Base-by-base conservation (phyloP, 257 asterid genomes). In the Dorcoceras hygrometricum region DNA sequence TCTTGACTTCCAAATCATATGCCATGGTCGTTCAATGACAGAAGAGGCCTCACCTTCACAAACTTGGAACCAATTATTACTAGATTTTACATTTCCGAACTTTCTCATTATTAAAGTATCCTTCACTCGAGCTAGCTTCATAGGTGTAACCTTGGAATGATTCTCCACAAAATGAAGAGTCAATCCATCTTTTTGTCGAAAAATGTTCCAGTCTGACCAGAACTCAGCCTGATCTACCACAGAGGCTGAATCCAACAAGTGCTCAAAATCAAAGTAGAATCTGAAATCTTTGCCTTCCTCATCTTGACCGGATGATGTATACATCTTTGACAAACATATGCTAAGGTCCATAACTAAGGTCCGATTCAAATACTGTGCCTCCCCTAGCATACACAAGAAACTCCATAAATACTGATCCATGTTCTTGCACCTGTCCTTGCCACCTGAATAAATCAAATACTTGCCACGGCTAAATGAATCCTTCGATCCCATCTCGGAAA, bases 221-320 rank as follows among this genome's bases (percentile, higher is more conserved):
- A 93, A 90, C 75, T 75, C 87, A 20, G n/a, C 73, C 70, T 83
- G 83, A 64, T 90, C 96, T 0, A 90, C 72, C 43, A 94, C 86
- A 0, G 96, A 78, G 1, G 93, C 77, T 4, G 83, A 80, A 23
- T 88, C 96, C 82, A 64, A 85, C 79, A 94, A 82, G 68, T 84
- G 96, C 70, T 94, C 96, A 11, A 86, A 85, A 68, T 94, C 97
- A 14, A 83, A 88, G 83, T 88, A 90, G 60, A 82, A 84, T 70
- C 97, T 76, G 71, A 90, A 88, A 79, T 90, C 96, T 16, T 85
- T 90, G 5, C 97, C 96, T 70, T 90, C 96, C 70, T 94, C 96
- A 14, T 94, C 92, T 24, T 73, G 76, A 23, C 87, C 87, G 4
- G 84, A 82, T 3, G 83, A 76, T 26, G 96, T 81, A 82, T 94